Evolutionary conservation across 2,329 filamentous ascomycete genomes (phyloP).

Genomic region (Aspergillus awamori): DNA sequence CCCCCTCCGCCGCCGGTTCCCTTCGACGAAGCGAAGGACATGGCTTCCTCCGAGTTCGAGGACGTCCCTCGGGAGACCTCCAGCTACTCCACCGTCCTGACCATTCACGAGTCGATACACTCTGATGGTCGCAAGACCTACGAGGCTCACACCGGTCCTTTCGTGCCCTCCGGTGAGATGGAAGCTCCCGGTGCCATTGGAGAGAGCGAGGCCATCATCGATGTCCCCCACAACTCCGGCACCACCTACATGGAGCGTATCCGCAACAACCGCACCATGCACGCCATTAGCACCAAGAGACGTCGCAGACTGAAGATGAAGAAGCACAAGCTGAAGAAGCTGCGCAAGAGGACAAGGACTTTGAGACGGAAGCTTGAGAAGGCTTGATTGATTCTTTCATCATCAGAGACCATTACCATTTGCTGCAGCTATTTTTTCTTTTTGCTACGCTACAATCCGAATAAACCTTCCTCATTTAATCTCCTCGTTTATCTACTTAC

Average conservation of each 20-base stretch:
- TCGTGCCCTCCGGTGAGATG: slow-evolving; percentile 47
- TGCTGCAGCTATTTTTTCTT: slow-evolving; percentile 13
- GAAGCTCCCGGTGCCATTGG: slow-evolving; percentile 37
- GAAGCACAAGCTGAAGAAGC: slow-evolving; percentile 99
- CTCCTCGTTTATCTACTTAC: too few relatives aligned
- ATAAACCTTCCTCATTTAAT: slow-evolving; percentile 11
- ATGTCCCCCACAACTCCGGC: slow-evolving; percentile 56
- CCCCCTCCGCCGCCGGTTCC: slow-evolving; percentile 79
- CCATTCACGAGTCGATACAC: slow-evolving; percentile 56
- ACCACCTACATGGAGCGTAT: slow-evolving; percentile 69
- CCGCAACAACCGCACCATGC: slow-evolving; percentile 62
- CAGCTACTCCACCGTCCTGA: slow-evolving; percentile 54
- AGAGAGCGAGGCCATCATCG: slow-evolving; percentile 47
- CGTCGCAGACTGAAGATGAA: slow-evolving; percentile 98
- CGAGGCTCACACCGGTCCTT: slow-evolving; percentile 54
- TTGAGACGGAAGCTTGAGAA: slow-evolving; percentile 81
- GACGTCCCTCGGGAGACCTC: slow-evolving; percentile 43
- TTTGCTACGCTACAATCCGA: slow-evolving; percentile 12
- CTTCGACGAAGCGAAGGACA: slow-evolving; percentile 47
- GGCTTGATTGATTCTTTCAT: slow-evolving; percentile 37
- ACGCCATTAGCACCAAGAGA: slow-evolving; percentile 86
- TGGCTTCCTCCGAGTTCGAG: slow-evolving; percentile 41
- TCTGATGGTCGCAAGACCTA: slow-evolving; percentile 55
- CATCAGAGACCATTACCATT: slow-evolving; percentile 3
- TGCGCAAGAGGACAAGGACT: slow-evolving; percentile 89